A percentile compares a stretch with the other conserved stretches of the same genome.
These are phyloP conservation scores for Arabis alpina DNA, from an alignment of 345 rosid species.

Conservation along the genomic window DNA sequence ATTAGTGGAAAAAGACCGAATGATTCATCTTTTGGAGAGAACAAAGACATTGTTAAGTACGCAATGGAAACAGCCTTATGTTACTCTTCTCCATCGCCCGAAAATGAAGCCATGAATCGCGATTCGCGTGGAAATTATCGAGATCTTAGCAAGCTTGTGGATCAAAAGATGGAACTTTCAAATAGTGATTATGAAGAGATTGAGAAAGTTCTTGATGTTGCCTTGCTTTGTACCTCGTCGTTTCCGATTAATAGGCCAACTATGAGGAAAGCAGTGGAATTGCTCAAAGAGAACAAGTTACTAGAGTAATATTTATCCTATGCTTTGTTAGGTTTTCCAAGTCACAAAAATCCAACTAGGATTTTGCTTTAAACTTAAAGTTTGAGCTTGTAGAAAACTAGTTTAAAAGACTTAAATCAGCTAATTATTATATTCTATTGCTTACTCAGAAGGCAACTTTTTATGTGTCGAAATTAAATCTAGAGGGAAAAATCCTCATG, in stretches of 20 bases:
- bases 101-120: conserved; percentile 2
- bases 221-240: conserved; percentile 58
- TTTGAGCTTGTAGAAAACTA: too few relatives aligned
- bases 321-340: neutral
- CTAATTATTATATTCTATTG: too few relatives aligned
- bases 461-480: too few relatives aligned
- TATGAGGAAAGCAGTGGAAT: conserved; percentile 73
- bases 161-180: conserved; percentile 53
- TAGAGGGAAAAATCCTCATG: too few relatives aligned
- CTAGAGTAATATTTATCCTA: too few relatives aligned
- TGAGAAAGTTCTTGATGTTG: conserved; percentile 60
- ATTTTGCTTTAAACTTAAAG: neutral
- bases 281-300: conserved; percentile 54
- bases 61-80: conserved; percentile 48
- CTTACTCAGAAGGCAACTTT: too few relatives aligned
- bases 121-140: conserved; percentile 5
- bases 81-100: conserved; percentile 26
- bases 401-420: too few relatives aligned
- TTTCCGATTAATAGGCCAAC: conserved; percentile 63
- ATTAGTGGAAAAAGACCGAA: conserved; percentile 70
- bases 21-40: conserved; percentile 59
- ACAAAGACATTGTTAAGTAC: conserved; percentile 61
- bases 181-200: conserved; percentile 50
- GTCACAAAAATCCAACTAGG: neutral
- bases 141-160: conserved; percentile 47